Percentiles rank a stretch among this genome's conserved stretches.
phyloP scores from a whole-genome alignment of 768 basidiomycete genomes.

The Dacryopinax primogenitus region DNA sequence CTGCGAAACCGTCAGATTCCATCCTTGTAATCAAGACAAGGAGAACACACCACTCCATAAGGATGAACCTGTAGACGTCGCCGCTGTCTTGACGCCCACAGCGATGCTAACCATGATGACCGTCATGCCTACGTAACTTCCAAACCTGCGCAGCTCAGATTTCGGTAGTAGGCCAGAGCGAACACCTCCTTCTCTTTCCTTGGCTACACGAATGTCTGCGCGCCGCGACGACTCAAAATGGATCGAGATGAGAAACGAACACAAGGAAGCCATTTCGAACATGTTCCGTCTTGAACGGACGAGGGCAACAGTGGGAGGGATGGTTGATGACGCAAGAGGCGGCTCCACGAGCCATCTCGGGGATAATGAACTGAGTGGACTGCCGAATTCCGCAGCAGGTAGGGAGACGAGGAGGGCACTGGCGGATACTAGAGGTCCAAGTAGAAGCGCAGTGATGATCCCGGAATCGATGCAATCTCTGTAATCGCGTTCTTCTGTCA shows the following conservation, averaged over 20 bases:
- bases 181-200: conserved; percentile 45
- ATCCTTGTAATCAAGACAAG: not conserved
- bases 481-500: conserved; percentile 26
- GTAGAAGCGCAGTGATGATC: conserved; percentile 65
- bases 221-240: conserved; percentile 71
- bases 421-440: conserved; percentile 67
- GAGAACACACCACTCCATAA: conserved; percentile 58
- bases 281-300: conserved; percentile 60
- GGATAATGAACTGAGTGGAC: conserved; percentile 33
- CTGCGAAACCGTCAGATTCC: conserved; percentile 30
- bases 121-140: conserved; percentile 47
- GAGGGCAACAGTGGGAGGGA: conserved; percentile 40
- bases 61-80: conserved; percentile 34
- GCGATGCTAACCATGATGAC: conserved; percentile 39
- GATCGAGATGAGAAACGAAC: conserved; percentile 62
- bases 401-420: conserved; percentile 46
- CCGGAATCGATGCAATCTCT: conserved; percentile 81
- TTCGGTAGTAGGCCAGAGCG: conserved; percentile 24
- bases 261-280: conserved; percentile 66
- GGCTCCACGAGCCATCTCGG: conserved; percentile 66
- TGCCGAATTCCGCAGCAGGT: conserved; percentile 21
- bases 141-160: not conserved
- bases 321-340: conserved; percentile 37
- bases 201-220: conserved; percentile 39
- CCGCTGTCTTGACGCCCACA: conserved; percentile 37